Base-by-base conservation (phyloP, 2,329 filamentous ascomycete species). In the Penicillium griseofulvum region DNA sequence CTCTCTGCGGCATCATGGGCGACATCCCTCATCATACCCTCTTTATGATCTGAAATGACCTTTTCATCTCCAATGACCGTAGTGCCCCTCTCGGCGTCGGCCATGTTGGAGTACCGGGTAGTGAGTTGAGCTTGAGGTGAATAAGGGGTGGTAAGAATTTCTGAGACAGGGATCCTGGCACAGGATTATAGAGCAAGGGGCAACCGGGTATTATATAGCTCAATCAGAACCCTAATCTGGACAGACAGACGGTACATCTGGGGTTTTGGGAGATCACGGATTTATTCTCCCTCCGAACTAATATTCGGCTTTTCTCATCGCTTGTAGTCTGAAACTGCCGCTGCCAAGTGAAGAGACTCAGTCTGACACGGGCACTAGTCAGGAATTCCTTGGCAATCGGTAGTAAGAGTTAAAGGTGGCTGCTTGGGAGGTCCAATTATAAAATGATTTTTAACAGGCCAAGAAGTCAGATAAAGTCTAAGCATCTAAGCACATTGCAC, bases 1-100 rank as follows among this genome's bases (percentile, higher is more conserved):
- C 69, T 66, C 41, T 74, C 78, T 14, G 77, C 78, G 7, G 74
- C 74, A 42, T 73, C 70, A 41, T 69, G 71, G 28, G 69, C 61
- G 34, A 60, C 47, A 28, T 64, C 59, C 1, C 42, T 26, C 24
- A 51, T 38, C 5, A 60, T 41, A n/a, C 47, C 39, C 29, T 66
- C 57, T 33, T 67, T 64, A 14, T 62, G 58, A 1, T 63, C 19
- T 2, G 55, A 26, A 11, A 57, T 46, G 28, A 26, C 62, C 46
- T 68, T 68, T 44, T 67, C 64, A 26, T 68, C 67, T 5, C 41
- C 55, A 33, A 60, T 29, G 22, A 36, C 52, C 41, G 58, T 53
- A 14, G 45, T 49, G 43, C 49, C 51, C 24, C 44, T 49, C 22
- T 48, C 26, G 24, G 44, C 6, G 14, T 51, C 45, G 16, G 56